A percentile compares a stretch with the other conserved stretches of the same genome.
These are phyloP conservation scores for Sphaerostilbella broomeana DNA, from an alignment of 2,329 filamentous ascomycete species.

Conservation along the genomic window DNA sequence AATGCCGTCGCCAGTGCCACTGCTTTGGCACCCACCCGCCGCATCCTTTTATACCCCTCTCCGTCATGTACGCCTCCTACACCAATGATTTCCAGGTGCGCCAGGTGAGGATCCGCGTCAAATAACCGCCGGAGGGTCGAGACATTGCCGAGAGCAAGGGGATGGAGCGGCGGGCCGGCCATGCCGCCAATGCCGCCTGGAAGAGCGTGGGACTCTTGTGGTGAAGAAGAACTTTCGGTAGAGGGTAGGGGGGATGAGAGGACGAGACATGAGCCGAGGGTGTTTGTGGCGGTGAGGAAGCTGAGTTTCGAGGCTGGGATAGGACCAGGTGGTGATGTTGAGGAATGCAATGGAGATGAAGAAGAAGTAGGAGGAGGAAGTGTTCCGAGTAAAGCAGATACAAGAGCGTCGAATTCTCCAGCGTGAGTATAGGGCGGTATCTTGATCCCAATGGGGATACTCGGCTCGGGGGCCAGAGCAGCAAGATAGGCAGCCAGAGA, in stretches of 20 bases:
- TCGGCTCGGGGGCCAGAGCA: constrained; percentile 33
- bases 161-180: constrained; percentile 65
- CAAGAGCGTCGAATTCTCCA: constrained; percentile 54
- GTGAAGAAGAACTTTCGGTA: constrained; percentile 17
- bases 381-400: constrained; percentile 38
- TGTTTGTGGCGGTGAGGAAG: constrained; percentile 72
- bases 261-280: constrained; percentile 59
- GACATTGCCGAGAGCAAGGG: constrained; percentile 69
- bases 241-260: constrained; percentile 51
- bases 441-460: constrained; percentile 55
- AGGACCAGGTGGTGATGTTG: too few species aligned
- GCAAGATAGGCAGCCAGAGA: constrained; percentile 50
- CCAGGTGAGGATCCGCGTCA: constrained; percentile 40
- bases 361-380: not conserved
- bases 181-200: constrained; percentile 62
- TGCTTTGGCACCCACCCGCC: constrained; percentile 54
- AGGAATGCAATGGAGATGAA: too few species aligned
- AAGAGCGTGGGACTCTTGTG: constrained; percentile 29
- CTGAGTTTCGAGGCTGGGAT: constrained; percentile 34
- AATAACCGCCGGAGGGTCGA: constrained; percentile 56
- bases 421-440: constrained; percentile 69
- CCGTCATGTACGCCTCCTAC: constrained; percentile 65
- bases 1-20: constrained; percentile 66
- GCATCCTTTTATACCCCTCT: constrained; percentile 59
- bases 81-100: constrained; percentile 58